These are phyloP conservation scores for Penicillium flavigenum DNA, from an alignment of 495 filamentous ascomycete species.

Conservation along the genomic window DNA sequence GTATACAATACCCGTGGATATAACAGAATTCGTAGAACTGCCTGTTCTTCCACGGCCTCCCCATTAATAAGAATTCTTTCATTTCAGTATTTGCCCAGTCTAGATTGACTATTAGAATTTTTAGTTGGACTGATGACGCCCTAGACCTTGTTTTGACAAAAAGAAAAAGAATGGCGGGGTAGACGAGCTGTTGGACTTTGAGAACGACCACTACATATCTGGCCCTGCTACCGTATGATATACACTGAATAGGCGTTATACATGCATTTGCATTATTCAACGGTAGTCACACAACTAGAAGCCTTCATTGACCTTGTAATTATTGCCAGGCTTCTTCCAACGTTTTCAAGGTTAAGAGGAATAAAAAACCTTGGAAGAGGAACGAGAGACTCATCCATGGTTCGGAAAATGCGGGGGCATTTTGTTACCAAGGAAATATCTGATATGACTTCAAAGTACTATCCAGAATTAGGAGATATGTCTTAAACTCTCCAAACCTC, in stretches of 20 bases:
- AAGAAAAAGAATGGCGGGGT: not conserved
- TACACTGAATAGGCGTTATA: not conserved
- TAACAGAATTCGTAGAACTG: not conserved
- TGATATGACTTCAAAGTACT: not conserved
- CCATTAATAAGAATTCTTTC: not conserved
- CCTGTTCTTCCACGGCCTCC: not conserved
- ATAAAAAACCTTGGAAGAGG: too few species aligned
- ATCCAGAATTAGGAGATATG: not conserved
- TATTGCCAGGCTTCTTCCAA: too few species aligned
- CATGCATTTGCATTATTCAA: not conserved
- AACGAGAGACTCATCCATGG: too few species aligned
- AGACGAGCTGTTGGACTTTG: not conserved
- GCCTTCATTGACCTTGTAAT: too few species aligned
- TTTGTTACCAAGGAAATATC: not conserved
- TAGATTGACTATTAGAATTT: constrained; percentile 1
- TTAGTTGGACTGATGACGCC: constrained; percentile 10
- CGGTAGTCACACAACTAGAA: not conserved
- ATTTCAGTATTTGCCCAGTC: not conserved
- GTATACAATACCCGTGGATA: not conserved
- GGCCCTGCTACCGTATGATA: not conserved
- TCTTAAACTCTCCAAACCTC: constrained; percentile 9
- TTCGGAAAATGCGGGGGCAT: not conserved
- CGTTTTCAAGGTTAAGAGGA: too few species aligned
- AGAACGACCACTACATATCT: not conserved
- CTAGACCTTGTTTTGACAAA: not conserved